phyloP scores from a whole-genome alignment of 2,329 filamentous ascomycete genomes.

The Cladosporium sphaerospermum region DNA sequence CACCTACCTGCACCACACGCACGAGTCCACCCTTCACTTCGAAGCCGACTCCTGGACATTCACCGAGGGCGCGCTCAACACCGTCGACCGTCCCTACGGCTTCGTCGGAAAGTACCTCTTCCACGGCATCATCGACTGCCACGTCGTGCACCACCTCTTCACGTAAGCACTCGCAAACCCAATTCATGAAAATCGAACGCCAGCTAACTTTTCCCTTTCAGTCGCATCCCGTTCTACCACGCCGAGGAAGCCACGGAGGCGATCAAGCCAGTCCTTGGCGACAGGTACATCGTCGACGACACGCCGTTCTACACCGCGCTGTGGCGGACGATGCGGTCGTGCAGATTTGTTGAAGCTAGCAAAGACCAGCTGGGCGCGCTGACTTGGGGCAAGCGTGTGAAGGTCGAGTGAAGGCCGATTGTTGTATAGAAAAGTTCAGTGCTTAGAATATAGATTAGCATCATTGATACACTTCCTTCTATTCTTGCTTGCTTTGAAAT shows the following conservation, averaged over 20 bases:
- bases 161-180: neutral
- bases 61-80: slow-evolving; percentile 55
- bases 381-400: neutral
- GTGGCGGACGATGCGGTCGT: neutral
- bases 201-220: neutral
- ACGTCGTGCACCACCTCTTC: slow-evolving; percentile 53
- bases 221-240: slow-evolving; percentile 5
- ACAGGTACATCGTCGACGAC: neutral
- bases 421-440: too few relatives aligned
- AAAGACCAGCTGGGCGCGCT: neutral
- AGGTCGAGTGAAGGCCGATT: neutral
- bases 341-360: neutral
- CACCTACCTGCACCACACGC: slow-evolving; percentile 69
- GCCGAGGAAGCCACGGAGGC: slow-evolving; percentile 5
- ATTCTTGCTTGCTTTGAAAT: too few relatives aligned
- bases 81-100: slow-evolving; percentile 59
- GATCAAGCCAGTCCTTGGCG: neutral
- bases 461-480: too few relatives aligned
- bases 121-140: slow-evolving; percentile 60
- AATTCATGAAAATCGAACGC: neutral
- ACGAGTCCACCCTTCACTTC: slow-evolving; percentile 53
- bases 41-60: slow-evolving; percentile 55
- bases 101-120: slow-evolving; percentile 60
- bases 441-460: too few relatives aligned
- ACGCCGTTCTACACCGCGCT: neutral